Evolutionary conservation across 768 basidiomycete species (phyloP).

Genomic region (Hericium rajendrae): DNA sequence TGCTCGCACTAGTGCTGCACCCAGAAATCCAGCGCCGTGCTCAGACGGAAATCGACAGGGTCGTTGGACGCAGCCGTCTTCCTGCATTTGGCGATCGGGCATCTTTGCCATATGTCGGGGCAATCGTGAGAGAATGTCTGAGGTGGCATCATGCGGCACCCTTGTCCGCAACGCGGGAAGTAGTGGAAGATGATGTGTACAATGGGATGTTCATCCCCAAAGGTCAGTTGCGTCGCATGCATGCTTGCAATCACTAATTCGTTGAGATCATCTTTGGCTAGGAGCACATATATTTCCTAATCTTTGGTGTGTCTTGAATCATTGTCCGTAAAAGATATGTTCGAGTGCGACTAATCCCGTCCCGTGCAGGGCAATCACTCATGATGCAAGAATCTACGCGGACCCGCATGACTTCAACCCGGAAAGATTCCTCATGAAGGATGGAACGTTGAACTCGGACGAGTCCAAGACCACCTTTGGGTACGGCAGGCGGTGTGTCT

Average conservation of each 20-base stretch:
- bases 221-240: background rate
- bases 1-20: conserved; percentile 6
- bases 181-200: background rate
- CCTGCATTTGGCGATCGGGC: conserved; percentile 4
- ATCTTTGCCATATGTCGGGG: conserved; percentile 8
- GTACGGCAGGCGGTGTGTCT: background rate
- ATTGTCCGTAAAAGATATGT: background rate
- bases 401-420: conserved; percentile 6
- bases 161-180: background rate
- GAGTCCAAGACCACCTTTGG: background rate
- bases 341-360: too few species aligned
- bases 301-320: background rate
- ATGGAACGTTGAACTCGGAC: background rate
- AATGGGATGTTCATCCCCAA: background rate
- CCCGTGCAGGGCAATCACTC: conserved; percentile 4
- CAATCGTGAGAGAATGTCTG: conserved; percentile 4
- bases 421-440: conserved; percentile 1
- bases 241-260: background rate
- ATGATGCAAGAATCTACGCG: conserved; percentile 4
- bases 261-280: background rate
- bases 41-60: conserved; percentile 3
- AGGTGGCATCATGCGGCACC: background rate
- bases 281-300: background rate
- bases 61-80: background rate
- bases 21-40: conserved; percentile 7